Evolutionary conservation across 768 basidiomycete genomes (phyloP).

Genomic region (Tulasnella sp.): DNA sequence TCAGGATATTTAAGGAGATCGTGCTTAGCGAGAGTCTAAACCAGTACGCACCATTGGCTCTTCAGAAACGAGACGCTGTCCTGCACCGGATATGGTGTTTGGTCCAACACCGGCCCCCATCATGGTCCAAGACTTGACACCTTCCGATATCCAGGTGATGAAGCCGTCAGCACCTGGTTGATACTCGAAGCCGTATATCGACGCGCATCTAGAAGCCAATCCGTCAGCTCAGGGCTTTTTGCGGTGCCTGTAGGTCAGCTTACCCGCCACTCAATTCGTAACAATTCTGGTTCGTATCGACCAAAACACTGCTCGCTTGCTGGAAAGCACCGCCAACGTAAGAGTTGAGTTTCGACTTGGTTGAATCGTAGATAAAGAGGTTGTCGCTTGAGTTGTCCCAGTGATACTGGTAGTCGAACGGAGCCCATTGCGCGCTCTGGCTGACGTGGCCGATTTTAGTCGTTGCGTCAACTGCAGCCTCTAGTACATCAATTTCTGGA

Average conservation of each 20-base stretch:
- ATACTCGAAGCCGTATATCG: constrained; percentile 80
- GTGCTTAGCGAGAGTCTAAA: background rate
- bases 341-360: constrained; percentile 51
- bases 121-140: constrained; percentile 64
- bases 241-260: no score
- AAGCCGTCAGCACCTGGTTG: constrained; percentile 72
- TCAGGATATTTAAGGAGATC: background rate
- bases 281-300: constrained; percentile 66
- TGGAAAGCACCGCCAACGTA: constrained; percentile 57
- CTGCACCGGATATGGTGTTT: constrained; percentile 57
- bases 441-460: constrained; percentile 32
- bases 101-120: constrained; percentile 58
- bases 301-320: constrained; percentile 72
- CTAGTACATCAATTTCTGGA: constrained; percentile 88
- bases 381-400: constrained; percentile 65
- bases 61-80: constrained; percentile 64
- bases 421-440: constrained; percentile 65
- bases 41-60: constrained; percentile 67
- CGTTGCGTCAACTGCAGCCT: constrained; percentile 46
- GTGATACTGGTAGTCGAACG: constrained; percentile 67
- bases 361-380: constrained; percentile 51
- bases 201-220: constrained; percentile 47
- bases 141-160: constrained; percentile 72
- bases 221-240: background rate
- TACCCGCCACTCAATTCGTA: constrained; percentile 46